Conservation (phyloP, 1,284 basidiomycete genomes). For the Microbotryum intermedium region DNA sequence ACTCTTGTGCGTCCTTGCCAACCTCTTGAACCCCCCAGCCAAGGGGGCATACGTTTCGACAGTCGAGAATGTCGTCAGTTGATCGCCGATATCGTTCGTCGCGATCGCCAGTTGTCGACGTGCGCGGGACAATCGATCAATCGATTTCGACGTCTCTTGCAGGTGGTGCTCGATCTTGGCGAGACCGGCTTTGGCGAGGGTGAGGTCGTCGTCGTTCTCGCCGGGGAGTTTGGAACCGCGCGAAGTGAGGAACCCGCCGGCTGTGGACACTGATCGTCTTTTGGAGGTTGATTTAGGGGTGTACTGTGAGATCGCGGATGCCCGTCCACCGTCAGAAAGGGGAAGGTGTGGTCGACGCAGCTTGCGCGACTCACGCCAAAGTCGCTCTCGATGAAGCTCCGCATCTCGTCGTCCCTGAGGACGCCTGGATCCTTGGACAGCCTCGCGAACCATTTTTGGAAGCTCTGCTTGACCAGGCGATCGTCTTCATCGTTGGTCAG, state of each 20-base stretch:
- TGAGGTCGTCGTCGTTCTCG: conserved; percentile 55
- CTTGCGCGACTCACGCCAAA: conserved; percentile 55
- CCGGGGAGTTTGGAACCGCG: conserved; percentile 35
- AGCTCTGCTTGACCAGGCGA: conserved; percentile 77
- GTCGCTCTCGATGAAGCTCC: conserved; percentile 87
- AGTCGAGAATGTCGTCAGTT: conserved; percentile 74
- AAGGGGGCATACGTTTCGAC: conserved; percentile 66
- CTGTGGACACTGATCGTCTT: conserved; percentile 28
- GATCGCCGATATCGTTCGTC: conserved; percentile 46
- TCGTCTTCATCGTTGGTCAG: conserved; percentile 93
- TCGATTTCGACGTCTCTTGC: conserved; percentile 74
- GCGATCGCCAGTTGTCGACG: conserved; percentile 30
- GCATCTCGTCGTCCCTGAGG: conserved; percentile 75
- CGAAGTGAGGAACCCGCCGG: conserved; percentile 30
- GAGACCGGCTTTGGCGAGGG: conserved; percentile 76
- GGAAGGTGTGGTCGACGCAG: conserved; percentile 4
- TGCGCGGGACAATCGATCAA: conserved; percentile 71
- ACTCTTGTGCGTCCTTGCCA: conserved; percentile 25
- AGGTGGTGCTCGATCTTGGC: conserved; percentile 83
- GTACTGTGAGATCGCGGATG: conserved; percentile 32
- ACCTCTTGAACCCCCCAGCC: conserved; percentile 22
- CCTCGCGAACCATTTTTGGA: conserved; percentile 83
- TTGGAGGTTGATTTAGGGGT: conserved; percentile 14
- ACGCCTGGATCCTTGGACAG: conserved; percentile 82
- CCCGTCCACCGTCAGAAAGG: conserved; percentile 47